Base-by-base conservation (phyloP, 2,329 filamentous ascomycete genomes). In the Neospermospora avenae region DNA sequence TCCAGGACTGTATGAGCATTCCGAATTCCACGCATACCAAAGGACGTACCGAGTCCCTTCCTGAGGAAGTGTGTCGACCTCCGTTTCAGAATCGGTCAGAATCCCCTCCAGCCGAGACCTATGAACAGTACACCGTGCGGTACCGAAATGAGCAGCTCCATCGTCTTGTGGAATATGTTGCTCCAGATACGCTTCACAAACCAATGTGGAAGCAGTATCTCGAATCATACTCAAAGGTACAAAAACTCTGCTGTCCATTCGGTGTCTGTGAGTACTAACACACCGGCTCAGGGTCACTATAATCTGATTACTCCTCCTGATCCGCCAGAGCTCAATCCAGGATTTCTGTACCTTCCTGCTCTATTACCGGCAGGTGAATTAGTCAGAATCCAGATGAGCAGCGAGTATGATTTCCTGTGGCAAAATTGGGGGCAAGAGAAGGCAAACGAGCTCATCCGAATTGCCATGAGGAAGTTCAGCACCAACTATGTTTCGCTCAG, bases 301-400 rank as follows among this genome's bases (percentile, higher is more conserved):
- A 74, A 72, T 52, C 53, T 74, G 39, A 70, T 64, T 2, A 68
- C 68, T 46, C 73, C 73, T 16, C 74, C 74, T n/a, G 58, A 68
- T 20, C 72, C 72, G 44, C 73, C 73, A 16, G 64, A 64, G 16
- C 62, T 66, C 4, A 64, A 66, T 16, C 24, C 44, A 8, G 62
- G 57, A 7, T 73, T 74, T 45, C 52, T 59, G 48, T 71, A 67
- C 49, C 68, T 74, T 7, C 66, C 67, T 18, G 68, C 72, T 7
- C 61, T 72, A 2, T 62, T 63, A 35, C 71, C 73, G 5, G 55
- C 60, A 5, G 65, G 70, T 39, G 73, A 74, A 48, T 63, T 59
- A 20, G 35, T 58, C 8, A 68, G 73, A 54, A 37, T 70, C 4
- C 34, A 45, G 31, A 61, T 65, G 22, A 65, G 68, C 14, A 58